Evolutionary conservation across 192 early-diverging fungal species (phyloP).

Genomic region (Coemansia sp.): DNA sequence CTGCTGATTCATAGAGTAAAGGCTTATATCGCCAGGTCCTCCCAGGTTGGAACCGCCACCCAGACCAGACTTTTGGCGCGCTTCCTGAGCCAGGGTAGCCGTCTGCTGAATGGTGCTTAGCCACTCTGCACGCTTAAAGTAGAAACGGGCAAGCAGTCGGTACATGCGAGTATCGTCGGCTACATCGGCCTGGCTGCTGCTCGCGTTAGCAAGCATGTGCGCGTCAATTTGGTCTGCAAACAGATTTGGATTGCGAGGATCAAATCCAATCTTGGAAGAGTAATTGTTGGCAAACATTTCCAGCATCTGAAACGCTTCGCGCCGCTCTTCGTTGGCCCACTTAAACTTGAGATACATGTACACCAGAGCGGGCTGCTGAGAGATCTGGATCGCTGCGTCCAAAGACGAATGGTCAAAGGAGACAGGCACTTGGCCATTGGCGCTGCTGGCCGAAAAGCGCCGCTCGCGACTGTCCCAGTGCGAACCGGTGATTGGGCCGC

Average conservation of each 20-base stretch:
- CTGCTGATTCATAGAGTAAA: neutral
- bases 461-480: conserved; percentile 23
- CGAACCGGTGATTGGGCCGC: neutral
- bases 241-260: conserved; percentile 22
- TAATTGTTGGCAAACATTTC: conserved; percentile 77
- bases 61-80: conserved; percentile 23
- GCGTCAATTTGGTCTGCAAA: conserved; percentile 3
- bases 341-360: conserved; percentile 89
- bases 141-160: conserved; percentile 71
- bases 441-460: conserved; percentile 6
- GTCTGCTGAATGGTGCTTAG: conserved; percentile 56
- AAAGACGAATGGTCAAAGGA: conserved; percentile 8
- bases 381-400: conserved; percentile 30
- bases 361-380: conserved; percentile 53
- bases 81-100: conserved; percentile 21
- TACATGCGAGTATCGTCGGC: conserved; percentile 3
- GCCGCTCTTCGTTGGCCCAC: conserved; percentile 39
- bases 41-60: neutral
- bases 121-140: conserved; percentile 96
- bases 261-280: conserved; percentile 38
- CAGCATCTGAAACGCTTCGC: conserved; percentile 71
- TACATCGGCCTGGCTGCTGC: conserved; percentile 1
- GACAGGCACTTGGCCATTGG: neutral
- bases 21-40: neutral
- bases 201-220: conserved; percentile 11